Evolutionary conservation across 176 grass and related monocot species (phyloP), one percentile per base, ranked within the genome.

Genomic region (Hsuehochloa calcarea): DNA sequence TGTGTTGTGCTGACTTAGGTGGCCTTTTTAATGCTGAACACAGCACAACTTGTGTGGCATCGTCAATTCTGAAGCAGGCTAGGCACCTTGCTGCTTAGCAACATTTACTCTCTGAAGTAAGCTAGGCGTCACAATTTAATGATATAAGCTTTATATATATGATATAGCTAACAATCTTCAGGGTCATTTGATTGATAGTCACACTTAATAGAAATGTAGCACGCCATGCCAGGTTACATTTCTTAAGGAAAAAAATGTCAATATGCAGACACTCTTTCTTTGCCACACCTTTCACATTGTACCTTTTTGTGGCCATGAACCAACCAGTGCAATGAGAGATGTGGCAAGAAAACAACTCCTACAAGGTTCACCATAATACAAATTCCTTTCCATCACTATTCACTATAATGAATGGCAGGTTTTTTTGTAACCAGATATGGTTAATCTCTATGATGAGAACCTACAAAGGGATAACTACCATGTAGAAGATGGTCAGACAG

Each of bases 1-100:
- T 71, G 39, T 72, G 35, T 76, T 85, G 63, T 41, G 39, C 29
- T 79, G 73, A 65, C 27, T 47, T 63, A 41, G 25, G 61, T n/a
- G 11, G 20, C 17, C 31, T 43, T 68, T 88, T 85, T 44, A 31
- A 37, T 17, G 10, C 15, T 66, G 43, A 67, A 68, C 11, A 3
- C 41, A 10, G n/a, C 54, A 83, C 19, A 82, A n/a, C 54, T 22
- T 54, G 59, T 12, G 49, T 38, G 31, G 26, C 62, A 1, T 52
- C 11, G 0, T 37, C 43, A 25, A 34, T 52, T 67, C 19, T 52
- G 29, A 69, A 44, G 20, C 45, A 84, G 25, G 68, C 15, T 74
- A 80, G 31, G 41, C 9, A 52, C 26, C 44, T 50, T n/a, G 41
- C 34, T 60, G 60, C 29, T 65, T 66, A 85, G 26, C 34, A 70